Conservation (phyloP, 176 grass and related monocot genomes). For the Tuctoria greenei region DNA sequence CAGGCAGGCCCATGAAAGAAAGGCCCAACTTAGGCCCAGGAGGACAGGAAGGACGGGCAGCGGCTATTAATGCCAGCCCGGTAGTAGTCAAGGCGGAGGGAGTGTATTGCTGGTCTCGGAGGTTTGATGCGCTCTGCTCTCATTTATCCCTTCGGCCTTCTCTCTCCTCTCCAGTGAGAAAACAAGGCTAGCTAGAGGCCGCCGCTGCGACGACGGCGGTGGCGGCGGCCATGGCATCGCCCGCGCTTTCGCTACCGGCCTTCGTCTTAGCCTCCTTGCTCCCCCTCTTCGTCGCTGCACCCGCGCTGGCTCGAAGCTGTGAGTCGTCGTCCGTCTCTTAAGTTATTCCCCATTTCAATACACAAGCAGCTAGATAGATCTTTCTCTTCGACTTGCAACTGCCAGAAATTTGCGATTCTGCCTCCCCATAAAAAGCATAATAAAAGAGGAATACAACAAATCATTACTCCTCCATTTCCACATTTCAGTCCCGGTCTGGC, state of each 20-base stretch:
- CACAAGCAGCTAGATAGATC: constrained; percentile 1
- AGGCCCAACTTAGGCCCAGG: neutral
- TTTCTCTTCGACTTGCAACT: neutral
- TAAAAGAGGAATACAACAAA: neutral
- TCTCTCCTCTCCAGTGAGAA: neutral
- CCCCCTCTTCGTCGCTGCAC: neutral
- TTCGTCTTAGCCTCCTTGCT: neutral
- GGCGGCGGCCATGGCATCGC: constrained; percentile 25
- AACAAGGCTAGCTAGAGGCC: neutral
- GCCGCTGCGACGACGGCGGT: neutral
- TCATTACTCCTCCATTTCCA: too few species aligned
- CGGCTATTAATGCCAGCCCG: constrained; percentile 28
- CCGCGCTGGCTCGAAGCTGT: constrained; percentile 8
- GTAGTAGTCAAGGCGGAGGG: constrained; percentile 14
- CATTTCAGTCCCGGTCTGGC: neutral
- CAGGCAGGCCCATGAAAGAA: too few species aligned
- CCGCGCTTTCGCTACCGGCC: neutral
- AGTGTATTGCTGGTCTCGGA: neutral
- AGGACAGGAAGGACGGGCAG: neutral
- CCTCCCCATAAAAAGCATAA: neutral
- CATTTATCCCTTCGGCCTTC: constrained; percentile 11
- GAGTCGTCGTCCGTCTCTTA: neutral
- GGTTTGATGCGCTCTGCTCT: neutral
- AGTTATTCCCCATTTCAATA: neutral
- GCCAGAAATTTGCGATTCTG: neutral